These are phyloP conservation scores for Phycomyces nitens DNA, from an alignment of 192 early-diverging fungal genomes.

Conservation along the genomic window DNA sequence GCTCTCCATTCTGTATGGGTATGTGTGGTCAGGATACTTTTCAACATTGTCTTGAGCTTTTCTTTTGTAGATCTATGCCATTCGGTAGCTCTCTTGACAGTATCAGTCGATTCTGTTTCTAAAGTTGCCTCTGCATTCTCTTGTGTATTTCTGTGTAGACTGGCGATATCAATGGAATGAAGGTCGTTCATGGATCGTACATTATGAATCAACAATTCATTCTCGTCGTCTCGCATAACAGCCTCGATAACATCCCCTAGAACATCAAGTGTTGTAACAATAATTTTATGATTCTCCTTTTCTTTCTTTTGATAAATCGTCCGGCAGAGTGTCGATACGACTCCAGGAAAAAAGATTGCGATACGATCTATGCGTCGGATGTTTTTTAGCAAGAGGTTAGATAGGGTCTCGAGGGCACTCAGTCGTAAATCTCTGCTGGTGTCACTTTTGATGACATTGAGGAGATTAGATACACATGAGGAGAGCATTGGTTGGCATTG, in stretches of 20 bases:
- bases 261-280: constrained; percentile 22
- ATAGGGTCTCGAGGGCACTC: constrained; percentile 28
- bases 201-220: constrained; percentile 1
- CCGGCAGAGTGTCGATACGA: constrained; percentile 27
- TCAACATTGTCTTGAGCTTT: constrained; percentile 23
- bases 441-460: neutral
- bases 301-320: constrained; percentile 28
- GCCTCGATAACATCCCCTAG: constrained; percentile 26
- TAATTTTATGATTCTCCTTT: constrained; percentile 40
- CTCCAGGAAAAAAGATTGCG: constrained; percentile 34
- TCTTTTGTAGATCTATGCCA: constrained; percentile 31
- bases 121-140: neutral
- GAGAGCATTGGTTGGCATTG: constrained; percentile 1
- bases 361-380: constrained; percentile 20
- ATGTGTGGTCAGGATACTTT: constrained; percentile 27
- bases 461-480: neutral
- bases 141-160: neutral
- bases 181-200: constrained; percentile 8
- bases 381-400: constrained; percentile 26
- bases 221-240: constrained; percentile 30
- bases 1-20: constrained; percentile 33
- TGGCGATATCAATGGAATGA: neutral
- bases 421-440: constrained; percentile 26
- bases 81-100: constrained; percentile 14
- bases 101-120: neutral